Conservation (phyloP, 805 yeast species). For the Saturnispora besseyi region DNA sequence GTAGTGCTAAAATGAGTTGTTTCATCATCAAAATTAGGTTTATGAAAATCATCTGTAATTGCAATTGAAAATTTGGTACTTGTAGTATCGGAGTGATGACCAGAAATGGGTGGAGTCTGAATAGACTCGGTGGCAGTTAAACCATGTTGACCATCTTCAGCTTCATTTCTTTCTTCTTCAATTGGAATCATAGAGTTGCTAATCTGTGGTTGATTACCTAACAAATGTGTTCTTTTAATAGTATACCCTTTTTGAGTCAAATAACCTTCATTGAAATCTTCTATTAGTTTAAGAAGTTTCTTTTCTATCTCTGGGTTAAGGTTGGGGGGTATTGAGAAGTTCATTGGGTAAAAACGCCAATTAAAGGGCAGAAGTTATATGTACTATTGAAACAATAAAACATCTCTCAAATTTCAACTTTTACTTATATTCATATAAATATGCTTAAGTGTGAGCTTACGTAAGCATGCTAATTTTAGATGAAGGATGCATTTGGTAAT, state of each 20-base stretch:
- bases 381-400: background rate
- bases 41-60: slow-evolving; percentile 7
- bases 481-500: background rate
- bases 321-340: slow-evolving; percentile 39
- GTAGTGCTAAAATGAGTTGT: slow-evolving; percentile 3
- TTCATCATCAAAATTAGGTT: slow-evolving; percentile 1
- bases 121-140: background rate
- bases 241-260: slow-evolving; percentile 66
- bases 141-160: slow-evolving; percentile 4
- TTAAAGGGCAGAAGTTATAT: background rate
- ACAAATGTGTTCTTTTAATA: slow-evolving; percentile 42
- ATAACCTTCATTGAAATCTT: slow-evolving; percentile 58
- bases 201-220: background rate
- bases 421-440: background rate
- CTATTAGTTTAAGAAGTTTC: slow-evolving; percentile 34
- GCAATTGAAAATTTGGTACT: slow-evolving; percentile 6
- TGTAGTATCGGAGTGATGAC: background rate
- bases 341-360: slow-evolving; percentile 24
- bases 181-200: background rate
- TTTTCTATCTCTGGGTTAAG: slow-evolving; percentile 30
- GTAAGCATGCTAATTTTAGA: background rate
- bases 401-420: background rate
- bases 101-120: background rate
- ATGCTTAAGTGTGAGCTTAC: background rate
- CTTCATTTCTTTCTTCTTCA: slow-evolving; percentile 1